Base-by-base conservation (phyloP, 2,329 filamentous ascomycete genomes). In the Ascomycota sp. region DNA sequence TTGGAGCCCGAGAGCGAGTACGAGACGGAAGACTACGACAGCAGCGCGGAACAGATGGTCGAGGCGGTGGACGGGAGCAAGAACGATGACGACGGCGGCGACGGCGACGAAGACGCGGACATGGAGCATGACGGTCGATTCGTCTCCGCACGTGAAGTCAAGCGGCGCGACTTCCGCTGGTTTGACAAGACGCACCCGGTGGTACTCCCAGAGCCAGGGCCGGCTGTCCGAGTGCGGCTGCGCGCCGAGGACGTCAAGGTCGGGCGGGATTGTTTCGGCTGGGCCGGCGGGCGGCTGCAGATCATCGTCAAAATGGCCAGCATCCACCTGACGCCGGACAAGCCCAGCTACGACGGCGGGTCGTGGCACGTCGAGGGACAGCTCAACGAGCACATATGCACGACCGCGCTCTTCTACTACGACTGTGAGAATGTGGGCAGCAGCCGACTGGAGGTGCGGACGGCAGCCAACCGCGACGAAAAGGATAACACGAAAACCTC, bases 301-400 rank as follows among this genome's bases (percentile, higher is more conserved):
- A 55, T 78, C 29, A 68, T 76, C 35, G 61, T 73, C 35, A 76
- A 76, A 47, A 51, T 78, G 9, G 60, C 67, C 10, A 69, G 64
- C 32, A 67, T 76, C 31, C 58, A 72, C 25, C 56, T 77, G 1
- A 68, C 61, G 0, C 72, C 72, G 0, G 63, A 67, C 12, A 60
- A 67, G 2, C 65, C 71, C 0, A 43, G 44, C 0, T 76, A 69
- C 39, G 47, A 51, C 0, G 63, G 63, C 11, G 66, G 66, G 0
- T 52, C 50, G 1, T 72, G 66, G 61, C 66, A 71, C 40, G 43
- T 67, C 2, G 67, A 71, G 39, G 66, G 67, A 12, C 53, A 55
- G 39, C 40, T 59, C 7, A 76, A 77, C 41, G 72, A 78, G 47
- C 65, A 64, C 39, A 74, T 79, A 28, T 63, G 61, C 40, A 69